phyloP scores from a whole-genome alignment of 495 filamentous ascomycete species.

The Penicillium arizonense region DNA sequence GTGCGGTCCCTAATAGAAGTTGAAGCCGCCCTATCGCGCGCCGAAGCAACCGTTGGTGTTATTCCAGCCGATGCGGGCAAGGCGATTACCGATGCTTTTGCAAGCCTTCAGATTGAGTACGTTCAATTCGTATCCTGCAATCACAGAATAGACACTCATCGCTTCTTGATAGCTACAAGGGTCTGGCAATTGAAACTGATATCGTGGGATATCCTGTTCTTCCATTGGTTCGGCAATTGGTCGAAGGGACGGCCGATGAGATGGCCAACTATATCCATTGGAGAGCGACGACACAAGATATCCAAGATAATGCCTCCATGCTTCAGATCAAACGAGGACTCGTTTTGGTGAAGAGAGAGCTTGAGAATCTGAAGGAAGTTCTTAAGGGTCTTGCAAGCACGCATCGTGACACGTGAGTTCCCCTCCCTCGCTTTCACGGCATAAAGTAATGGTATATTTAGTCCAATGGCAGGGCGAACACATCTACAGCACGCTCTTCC shows the following conservation, averaged over 20 bases:
- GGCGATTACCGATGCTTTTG: slow-evolving; percentile 27
- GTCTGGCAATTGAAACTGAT: slow-evolving; percentile 39
- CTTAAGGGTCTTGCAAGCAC: background rate
- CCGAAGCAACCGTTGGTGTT: slow-evolving; percentile 36
- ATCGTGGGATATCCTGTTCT: slow-evolving; percentile 51
- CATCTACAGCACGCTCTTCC: slow-evolving; percentile 18
- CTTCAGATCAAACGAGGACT: background rate
- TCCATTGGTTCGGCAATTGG: slow-evolving; percentile 41
- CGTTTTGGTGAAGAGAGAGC: background rate
- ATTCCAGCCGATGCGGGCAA: slow-evolving; percentile 40
- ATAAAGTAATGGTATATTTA: background rate
- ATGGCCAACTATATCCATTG: slow-evolving; percentile 47
- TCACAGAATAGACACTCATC: too few species aligned
- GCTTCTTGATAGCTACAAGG: slow-evolving; percentile 32
- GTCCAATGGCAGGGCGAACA: background rate
- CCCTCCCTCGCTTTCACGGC: background rate
- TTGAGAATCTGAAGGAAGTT: background rate
- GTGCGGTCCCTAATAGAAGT: slow-evolving; percentile 9
- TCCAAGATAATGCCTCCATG: background rate
- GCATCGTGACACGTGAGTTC: background rate
- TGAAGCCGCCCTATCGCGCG: slow-evolving; percentile 45
- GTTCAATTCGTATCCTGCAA: too few species aligned
- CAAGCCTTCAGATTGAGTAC: slow-evolving; percentile 18
- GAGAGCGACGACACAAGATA: slow-evolving; percentile 48
- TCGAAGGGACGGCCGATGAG: slow-evolving; percentile 4